Evolutionary conservation across 78 protist species (phyloP), one percentile per base, ranked within the genome.

Genomic region (Dictyostelium capitatum): DNA sequence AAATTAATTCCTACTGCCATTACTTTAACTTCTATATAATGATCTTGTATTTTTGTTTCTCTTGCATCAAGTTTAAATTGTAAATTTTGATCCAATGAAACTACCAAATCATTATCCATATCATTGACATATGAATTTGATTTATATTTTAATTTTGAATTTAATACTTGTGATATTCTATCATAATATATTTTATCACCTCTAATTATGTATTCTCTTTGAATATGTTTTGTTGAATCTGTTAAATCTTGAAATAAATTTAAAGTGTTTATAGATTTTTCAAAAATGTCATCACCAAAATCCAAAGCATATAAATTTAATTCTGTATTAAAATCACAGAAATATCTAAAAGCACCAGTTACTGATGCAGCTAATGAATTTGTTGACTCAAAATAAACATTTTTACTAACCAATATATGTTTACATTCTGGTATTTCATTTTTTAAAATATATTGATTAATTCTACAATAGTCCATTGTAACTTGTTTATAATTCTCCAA

Each of bases 1-100:
- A 69, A 90, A 67, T 81, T 81, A 10, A 90, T 41, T 72, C 90
- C 90, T 20, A 46, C 41, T 17, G 90, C 90, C 77, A 32, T 69
- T 30, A 83, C 81, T 41, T 83, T 23, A 28, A 83, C 48, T 43
- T 83, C 74, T 5, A 83, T 56, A 19, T 51, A 65, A n/a, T n/a
- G n/a, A n/a, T n/a, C n/a, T n/a, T n/a, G n/a, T n/a, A n/a, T n/a
- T n/a, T 83, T 51, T 51, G 65, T n/a, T n/a, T n/a, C n/a, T n/a
- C n/a, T n/a, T n/a, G 48, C n/a, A n/a, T n/a, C n/a, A n/a, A n/a
- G n/a, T 10, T 10, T 0, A 4, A 72, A 72, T n/a, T n/a, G 50
- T n/a, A n/a, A n/a, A n/a, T n/a, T n/a, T n/a, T n/a, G 19, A 19
- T 43, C 79, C 7, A 72, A 43, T 43, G 7, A 10, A 72, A 72